These are phyloP conservation scores for Garcileccinum viscosum DNA, from an alignment of 1,284 basidiomycete species.

Conservation along the genomic window DNA sequence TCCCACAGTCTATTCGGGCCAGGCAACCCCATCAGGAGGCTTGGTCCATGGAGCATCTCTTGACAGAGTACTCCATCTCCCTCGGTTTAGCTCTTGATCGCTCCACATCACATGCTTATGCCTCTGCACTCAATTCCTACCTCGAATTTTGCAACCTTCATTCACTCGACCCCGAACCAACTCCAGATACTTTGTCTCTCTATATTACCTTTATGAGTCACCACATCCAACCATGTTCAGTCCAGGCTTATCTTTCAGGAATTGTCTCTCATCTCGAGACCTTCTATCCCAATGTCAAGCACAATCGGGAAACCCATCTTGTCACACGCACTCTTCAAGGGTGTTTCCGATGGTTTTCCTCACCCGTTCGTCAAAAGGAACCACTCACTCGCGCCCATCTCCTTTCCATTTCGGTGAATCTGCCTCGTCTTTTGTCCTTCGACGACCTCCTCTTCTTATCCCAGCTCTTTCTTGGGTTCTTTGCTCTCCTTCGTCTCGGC, in stretches of 20 bases:
- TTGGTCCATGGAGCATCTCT: constrained; percentile 30
- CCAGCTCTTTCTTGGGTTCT: constrained; percentile 6
- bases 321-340: constrained; percentile 34
- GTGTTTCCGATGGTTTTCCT: constrained; percentile 8
- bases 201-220: constrained; percentile 1
- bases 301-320: constrained; percentile 3
- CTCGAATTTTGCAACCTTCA: constrained; percentile 39
- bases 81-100: constrained; percentile 17
- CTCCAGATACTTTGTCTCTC: constrained; percentile 31
- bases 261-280: constrained; percentile 28
- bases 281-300: constrained; percentile 27
- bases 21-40: constrained; percentile 16
- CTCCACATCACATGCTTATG: constrained; percentile 25
- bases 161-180: constrained; percentile 39
- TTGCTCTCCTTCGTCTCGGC: neutral
- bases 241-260: constrained; percentile 24
- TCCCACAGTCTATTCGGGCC: neutral
- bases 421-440: no score
- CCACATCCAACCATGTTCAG: constrained; percentile 20
- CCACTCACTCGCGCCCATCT: constrained; percentile 20
- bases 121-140: constrained; percentile 38
- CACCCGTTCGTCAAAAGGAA: constrained; percentile 9
- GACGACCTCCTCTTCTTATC: constrained; percentile 3
- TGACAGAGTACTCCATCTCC: neutral
- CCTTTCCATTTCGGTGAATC: no score